Evolutionary conservation across 768 basidiomycete genomes (phyloP).

Genomic region (Mrakia frigida): DNA sequence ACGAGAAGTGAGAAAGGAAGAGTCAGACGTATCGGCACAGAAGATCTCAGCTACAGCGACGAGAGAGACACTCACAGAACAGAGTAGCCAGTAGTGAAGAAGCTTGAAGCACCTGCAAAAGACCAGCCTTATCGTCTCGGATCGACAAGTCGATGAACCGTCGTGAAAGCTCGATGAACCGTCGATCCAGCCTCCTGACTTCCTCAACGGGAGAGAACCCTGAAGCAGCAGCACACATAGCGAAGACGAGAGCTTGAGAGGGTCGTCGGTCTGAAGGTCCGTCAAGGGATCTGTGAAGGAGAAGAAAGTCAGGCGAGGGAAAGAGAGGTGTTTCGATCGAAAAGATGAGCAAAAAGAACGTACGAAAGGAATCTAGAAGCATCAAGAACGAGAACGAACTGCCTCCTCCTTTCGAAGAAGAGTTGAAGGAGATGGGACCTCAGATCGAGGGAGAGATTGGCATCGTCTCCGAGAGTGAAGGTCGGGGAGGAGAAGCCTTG

Average conservation of each 20-base stretch:
- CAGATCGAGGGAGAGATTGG: neutral
- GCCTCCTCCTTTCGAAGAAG: conserved; percentile 1
- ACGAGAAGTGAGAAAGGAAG: neutral
- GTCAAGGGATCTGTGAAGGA: neutral
- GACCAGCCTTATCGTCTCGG: neutral
- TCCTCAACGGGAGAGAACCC: neutral
- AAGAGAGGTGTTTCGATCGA: neutral
- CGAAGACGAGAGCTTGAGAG: neutral
- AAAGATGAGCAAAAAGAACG: neutral
- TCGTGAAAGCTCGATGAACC: neutral
- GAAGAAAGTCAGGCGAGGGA: neutral
- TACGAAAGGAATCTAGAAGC: neutral
- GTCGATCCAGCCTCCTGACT: neutral
- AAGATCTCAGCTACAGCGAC: too few relatives aligned
- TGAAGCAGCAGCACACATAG: neutral
- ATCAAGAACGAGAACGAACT: neutral
- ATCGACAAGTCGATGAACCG: neutral
- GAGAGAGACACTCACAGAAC: neutral
- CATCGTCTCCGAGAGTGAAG: neutral
- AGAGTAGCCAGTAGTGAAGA: neutral
- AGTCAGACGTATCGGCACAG: too few relatives aligned
- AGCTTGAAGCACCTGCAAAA: neutral
- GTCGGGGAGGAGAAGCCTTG: neutral
- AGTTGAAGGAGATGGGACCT: neutral
- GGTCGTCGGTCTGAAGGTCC: neutral